Conservation (phyloP, 345 rosid species). For the Theobroma cacao region DNA sequence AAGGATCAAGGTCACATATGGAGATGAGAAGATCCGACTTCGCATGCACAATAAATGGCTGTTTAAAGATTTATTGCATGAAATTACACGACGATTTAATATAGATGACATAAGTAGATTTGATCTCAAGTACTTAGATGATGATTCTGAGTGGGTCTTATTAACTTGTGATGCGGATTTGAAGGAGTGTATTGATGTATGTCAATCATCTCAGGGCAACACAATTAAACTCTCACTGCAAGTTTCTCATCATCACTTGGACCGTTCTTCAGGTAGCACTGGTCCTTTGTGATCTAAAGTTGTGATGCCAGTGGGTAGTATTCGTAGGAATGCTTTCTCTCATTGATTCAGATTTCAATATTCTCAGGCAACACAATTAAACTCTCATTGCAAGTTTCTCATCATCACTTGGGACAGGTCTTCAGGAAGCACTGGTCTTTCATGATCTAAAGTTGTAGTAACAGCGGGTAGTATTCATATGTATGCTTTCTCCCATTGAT, state of each 20-base stretch:
- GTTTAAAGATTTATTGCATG: constrained; percentile 49
- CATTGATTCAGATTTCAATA: neutral
- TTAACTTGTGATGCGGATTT: constrained; percentile 87
- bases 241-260: constrained; percentile 40
- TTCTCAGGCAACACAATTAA: constrained; percentile 52
- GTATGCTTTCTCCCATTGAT: neutral
- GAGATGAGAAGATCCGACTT: constrained; percentile 66
- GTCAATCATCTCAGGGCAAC: constrained; percentile 42
- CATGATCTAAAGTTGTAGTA: constrained; percentile 24
- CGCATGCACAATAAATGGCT: constrained; percentile 52
- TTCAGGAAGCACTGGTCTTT: constrained; percentile 27
- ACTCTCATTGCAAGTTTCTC: constrained; percentile 62
- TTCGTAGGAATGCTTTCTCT: neutral
- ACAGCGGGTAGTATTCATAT: neutral
- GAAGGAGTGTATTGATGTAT: constrained; percentile 75
- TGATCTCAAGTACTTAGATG: constrained; percentile 88
- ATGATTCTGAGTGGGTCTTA: constrained; percentile 91
- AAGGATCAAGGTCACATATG: constrained; percentile 63
- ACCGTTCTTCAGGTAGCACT: constrained; percentile 37
- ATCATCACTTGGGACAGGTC: constrained; percentile 37
- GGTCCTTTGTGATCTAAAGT: constrained; percentile 30
- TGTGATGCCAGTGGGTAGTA: neutral
- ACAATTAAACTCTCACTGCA: constrained; percentile 69
- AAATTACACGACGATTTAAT: constrained; percentile 66
- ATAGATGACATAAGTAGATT: constrained; percentile 52